Conservation (phyloP, 768 basidiomycete species). For the Lentinula detonsa region DNA sequence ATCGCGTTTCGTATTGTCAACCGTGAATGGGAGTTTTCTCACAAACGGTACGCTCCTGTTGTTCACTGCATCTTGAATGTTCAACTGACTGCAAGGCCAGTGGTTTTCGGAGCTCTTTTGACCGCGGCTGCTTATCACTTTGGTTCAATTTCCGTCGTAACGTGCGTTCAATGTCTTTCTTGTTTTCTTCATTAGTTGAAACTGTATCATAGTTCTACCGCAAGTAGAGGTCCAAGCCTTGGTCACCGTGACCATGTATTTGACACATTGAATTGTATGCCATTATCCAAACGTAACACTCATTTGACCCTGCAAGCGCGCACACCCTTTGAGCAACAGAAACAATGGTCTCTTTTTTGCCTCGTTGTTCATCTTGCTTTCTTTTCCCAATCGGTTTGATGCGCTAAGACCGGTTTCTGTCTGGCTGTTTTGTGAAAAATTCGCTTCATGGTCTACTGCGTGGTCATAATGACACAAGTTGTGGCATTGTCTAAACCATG, state of each 20-base stretch:
- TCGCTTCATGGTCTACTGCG: neutral
- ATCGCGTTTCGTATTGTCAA: constrained; percentile 98
- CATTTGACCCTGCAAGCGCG: neutral
- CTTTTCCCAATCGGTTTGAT: neutral
- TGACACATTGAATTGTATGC: neutral
- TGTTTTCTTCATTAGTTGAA: constrained; percentile 10
- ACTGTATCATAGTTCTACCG: constrained; percentile 62
- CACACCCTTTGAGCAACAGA: neutral
- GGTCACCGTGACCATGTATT: neutral
- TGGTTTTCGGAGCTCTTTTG: constrained; percentile 95
- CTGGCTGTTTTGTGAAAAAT: neutral
- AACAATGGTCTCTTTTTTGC: constrained; percentile 1
- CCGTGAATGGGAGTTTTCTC: constrained; percentile 97
- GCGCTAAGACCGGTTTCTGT: neutral
- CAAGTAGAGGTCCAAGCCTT: constrained; percentile 37
- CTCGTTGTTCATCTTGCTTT: constrained; percentile 1
- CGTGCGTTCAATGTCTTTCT: constrained; percentile 41
- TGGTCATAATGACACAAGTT: neutral
- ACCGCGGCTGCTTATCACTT: constrained; percentile 90
- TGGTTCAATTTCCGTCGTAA: constrained; percentile 97
- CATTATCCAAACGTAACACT: neutral
- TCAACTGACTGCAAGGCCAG: constrained; percentile 29
- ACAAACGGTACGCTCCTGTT: constrained; percentile 65
- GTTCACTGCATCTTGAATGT: neutral
- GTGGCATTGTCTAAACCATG: neutral